These are phyloP conservation scores for Kuraishia ogatae DNA, from an alignment of 805 yeast species.

Conservation along the genomic window DNA sequence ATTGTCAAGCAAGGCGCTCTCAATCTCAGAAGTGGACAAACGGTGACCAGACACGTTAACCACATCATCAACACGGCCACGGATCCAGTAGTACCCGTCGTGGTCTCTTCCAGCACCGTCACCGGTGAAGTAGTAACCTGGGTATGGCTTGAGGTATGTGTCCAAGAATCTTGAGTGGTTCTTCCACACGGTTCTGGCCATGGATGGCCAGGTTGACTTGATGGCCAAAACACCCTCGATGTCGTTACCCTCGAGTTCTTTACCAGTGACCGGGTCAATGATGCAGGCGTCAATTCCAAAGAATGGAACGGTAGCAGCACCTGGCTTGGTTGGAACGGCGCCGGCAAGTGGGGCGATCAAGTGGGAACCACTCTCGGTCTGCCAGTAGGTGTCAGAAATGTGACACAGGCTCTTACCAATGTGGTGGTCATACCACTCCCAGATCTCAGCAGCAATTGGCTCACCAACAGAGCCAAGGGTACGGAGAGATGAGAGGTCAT, in stretches of 20 bases:
- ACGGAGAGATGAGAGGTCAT: slow-evolving; percentile 79
- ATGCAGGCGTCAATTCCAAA: slow-evolving; percentile 89
- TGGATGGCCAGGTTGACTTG: slow-evolving; percentile 94
- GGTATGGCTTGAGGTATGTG: slow-evolving; percentile 88
- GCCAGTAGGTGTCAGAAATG: slow-evolving; percentile 97
- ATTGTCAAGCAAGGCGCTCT: slow-evolving; percentile 80
- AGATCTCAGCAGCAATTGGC: slow-evolving; percentile 95
- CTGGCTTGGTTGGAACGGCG: slow-evolving; percentile 91
- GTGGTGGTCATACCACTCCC: slow-evolving; percentile 96
- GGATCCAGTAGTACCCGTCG: slow-evolving; percentile 96
- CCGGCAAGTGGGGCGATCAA: slow-evolving; percentile 94
- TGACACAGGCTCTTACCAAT: slow-evolving; percentile 88
- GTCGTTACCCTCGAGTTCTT: slow-evolving; percentile 75
- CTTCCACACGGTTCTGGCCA: slow-evolving; percentile 91
- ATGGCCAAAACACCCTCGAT: slow-evolving; percentile 96
- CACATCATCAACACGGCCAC: slow-evolving; percentile 98
- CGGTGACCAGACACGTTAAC: slow-evolving; percentile 98
- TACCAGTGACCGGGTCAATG: slow-evolving; percentile 89
- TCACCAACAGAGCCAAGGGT: slow-evolving; percentile 97
- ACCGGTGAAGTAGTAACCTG: slow-evolving; percentile 92
- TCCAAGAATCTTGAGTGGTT: slow-evolving; percentile 83
- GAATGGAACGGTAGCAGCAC: slow-evolving; percentile 94
- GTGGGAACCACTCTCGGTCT: slow-evolving; percentile 96
- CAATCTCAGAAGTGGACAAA: slow-evolving; percentile 97
- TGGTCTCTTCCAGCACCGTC: slow-evolving; percentile 98